Evolutionary conservation across 2,329 filamentous ascomycete species (phyloP).

Genomic region (Phyllosticta paracitricarpa): DNA sequence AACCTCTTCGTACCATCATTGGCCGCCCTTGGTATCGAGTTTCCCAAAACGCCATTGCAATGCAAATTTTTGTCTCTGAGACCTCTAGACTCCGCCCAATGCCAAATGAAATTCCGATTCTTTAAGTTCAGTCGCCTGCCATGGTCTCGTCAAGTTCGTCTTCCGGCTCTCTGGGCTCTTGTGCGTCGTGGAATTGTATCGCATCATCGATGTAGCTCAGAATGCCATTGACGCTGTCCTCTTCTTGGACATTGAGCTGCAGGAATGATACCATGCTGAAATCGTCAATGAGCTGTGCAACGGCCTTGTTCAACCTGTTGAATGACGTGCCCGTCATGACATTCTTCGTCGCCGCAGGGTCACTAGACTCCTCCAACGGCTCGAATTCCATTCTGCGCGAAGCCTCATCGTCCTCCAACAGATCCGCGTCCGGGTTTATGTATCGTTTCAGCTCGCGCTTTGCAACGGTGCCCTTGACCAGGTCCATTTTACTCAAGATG

Average conservation of each 20-base stretch:
- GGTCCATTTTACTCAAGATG: constrained; percentile 94
- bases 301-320: constrained; percentile 72
- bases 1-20: not conserved
- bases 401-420: constrained; percentile 70
- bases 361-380: constrained; percentile 16
- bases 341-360: constrained; percentile 56
- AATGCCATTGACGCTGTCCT: constrained; percentile 78
- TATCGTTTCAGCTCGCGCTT: constrained; percentile 86
- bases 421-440: constrained; percentile 69
- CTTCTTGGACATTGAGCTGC: constrained; percentile 78
- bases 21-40: not conserved
- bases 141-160: constrained; percentile 44
- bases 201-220: constrained; percentile 91
- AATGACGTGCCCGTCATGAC: constrained; percentile 77
- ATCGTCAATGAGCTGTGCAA: constrained; percentile 85
- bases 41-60: constrained; percentile 3
- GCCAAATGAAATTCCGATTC: not conserved
- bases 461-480: constrained; percentile 79
- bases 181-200: constrained; percentile 86
- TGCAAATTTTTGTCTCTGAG: not conserved
- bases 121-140: constrained; percentile 11
- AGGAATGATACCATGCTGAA: constrained; percentile 98
- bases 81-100: constrained; percentile 4
- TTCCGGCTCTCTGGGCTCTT: constrained; percentile 76
- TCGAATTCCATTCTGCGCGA: constrained; percentile 29